Conservation (phyloP, 768 basidiomycete species). For the Phanerodontia chrysosporium region DNA sequence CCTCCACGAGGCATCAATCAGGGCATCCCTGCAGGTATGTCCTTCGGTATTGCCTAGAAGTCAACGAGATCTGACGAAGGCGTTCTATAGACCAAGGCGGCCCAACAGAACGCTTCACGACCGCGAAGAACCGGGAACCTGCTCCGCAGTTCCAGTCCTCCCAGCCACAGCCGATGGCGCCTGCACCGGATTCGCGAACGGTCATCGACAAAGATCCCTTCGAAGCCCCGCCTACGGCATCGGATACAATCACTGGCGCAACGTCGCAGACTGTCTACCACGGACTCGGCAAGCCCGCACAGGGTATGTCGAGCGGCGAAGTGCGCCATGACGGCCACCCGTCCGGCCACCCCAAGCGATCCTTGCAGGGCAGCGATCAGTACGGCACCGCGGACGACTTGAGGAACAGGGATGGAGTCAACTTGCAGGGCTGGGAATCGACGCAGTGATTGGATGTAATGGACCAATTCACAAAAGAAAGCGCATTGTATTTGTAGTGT, state of each 20-base stretch:
- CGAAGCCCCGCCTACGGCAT: constrained; percentile 19
- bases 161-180: constrained; percentile 5
- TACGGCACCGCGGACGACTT: constrained; percentile 16
- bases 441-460: background rate
- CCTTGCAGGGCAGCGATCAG: constrained; percentile 19
- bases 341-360: constrained; percentile 27
- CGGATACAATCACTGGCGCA: constrained; percentile 27
- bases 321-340: constrained; percentile 30
- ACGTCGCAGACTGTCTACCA: constrained; percentile 30
- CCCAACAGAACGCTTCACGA: constrained; percentile 2
- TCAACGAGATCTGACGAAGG: too few relatives aligned
- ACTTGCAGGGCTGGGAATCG: background rate
- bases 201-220: constrained; percentile 31
- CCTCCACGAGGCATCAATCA: constrained; percentile 15
- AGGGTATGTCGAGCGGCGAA: constrained; percentile 33
- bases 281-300: constrained; percentile 27
- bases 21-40: constrained; percentile 1
- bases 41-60: background rate
- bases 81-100: constrained; percentile 7
- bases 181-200: constrained; percentile 22
- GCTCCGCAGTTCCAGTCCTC: background rate
- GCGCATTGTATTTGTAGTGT: background rate
- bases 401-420: background rate
- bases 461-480: background rate
- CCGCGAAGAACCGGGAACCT: background rate